phyloP scores from a whole-genome alignment of 169 alveolate genomes.

The Plasmodium gallinaceum region DNA sequence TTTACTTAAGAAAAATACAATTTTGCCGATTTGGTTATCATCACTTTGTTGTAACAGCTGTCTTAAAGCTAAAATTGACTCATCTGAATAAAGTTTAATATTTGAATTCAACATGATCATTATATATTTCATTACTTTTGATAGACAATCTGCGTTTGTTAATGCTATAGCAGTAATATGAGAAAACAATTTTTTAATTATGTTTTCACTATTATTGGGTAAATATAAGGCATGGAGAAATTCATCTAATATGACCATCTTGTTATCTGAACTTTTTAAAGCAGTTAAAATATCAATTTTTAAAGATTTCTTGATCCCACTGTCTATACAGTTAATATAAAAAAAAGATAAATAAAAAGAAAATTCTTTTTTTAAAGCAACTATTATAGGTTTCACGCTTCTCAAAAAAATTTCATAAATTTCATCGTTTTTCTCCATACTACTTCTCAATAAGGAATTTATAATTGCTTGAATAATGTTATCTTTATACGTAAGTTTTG shows the following conservation, averaged over 20 bases:
- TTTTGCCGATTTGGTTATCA: not conserved
- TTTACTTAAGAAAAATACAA: slow-evolving; percentile 12
- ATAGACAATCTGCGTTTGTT: slow-evolving; percentile 12
- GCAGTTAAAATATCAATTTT: slow-evolving; percentile 27
- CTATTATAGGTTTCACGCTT: slow-evolving; percentile 36
- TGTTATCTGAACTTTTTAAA: slow-evolving; percentile 8
- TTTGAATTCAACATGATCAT: slow-evolving; percentile 20
- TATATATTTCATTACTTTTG: slow-evolving; percentile 27
- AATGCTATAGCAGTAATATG: slow-evolving; percentile 36
- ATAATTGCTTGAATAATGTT: slow-evolving; percentile 28
- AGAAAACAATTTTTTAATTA: slow-evolving; percentile 25
- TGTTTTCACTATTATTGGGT: slow-evolving; percentile 12
- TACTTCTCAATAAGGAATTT: slow-evolving; percentile 15
- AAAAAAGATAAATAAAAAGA: slow-evolving; percentile 23
- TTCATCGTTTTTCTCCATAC: slow-evolving; percentile 35
- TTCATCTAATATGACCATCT: slow-evolving; percentile 28
- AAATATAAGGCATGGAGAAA: slow-evolving; percentile 19
- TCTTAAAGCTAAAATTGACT: slow-evolving; percentile 45
- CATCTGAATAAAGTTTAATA: slow-evolving; percentile 26
- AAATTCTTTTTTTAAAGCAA: slow-evolving; percentile 18
- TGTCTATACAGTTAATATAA: slow-evolving; percentile 21
- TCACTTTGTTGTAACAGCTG: slow-evolving; percentile 32
- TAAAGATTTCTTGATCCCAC: slow-evolving; percentile 7
- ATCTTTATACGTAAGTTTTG: slow-evolving; percentile 28
- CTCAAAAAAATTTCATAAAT: slow-evolving; percentile 33